phyloP scores from a whole-genome alignment of 768 basidiomycete genomes.

The Hygrophorus russula region DNA sequence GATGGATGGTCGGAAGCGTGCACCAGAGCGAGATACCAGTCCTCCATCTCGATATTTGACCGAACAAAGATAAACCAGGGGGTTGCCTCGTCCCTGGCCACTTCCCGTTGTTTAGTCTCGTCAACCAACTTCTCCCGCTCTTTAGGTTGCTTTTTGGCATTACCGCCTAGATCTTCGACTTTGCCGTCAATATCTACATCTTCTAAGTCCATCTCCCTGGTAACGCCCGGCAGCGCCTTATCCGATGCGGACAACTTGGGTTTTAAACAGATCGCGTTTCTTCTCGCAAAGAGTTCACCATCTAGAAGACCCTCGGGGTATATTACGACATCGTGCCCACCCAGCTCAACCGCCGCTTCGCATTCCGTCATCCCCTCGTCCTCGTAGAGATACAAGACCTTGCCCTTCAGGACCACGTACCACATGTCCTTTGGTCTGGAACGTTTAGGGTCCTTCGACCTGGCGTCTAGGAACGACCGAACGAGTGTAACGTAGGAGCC shows the following conservation, averaged over 20 bases:
- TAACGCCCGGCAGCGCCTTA: slow-evolving; percentile 34
- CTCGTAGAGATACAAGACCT: slow-evolving; percentile 87
- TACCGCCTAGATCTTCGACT: slow-evolving; percentile 14
- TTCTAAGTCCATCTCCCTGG: slow-evolving; percentile 39
- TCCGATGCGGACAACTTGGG: slow-evolving; percentile 30
- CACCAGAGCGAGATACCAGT: slow-evolving; percentile 83
- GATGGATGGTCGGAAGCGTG: slow-evolving; percentile 60
- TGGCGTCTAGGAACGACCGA: slow-evolving; percentile 67
- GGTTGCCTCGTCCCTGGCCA: slow-evolving; percentile 39
- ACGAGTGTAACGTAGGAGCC: slow-evolving; percentile 72
- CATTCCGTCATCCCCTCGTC: slow-evolving; percentile 87
- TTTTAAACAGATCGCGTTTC: slow-evolving; percentile 76
- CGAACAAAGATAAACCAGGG: slow-evolving; percentile 93
- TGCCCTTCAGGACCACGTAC: slow-evolving; percentile 87
- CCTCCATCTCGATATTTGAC: slow-evolving; percentile 88
- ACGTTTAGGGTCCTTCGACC: slow-evolving; percentile 76
- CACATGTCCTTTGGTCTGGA: slow-evolving; percentile 86
- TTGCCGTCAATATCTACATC: slow-evolving; percentile 20
- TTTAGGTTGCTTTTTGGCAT: slow-evolving; percentile 18
- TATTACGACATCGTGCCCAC: slow-evolving; percentile 65
- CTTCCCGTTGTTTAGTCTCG: slow-evolving; percentile 31
- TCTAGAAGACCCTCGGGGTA: slow-evolving; percentile 69
- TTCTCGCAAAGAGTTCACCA: slow-evolving; percentile 84
- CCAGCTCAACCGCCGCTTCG: slow-evolving; percentile 80
- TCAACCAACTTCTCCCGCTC: slow-evolving; percentile 24